Percentiles rank a stretch among this genome's conserved stretches.
Conservation (phyloP, 768 basidiomycete genomes). For the Holtermanniella nyarrowii region DNA sequence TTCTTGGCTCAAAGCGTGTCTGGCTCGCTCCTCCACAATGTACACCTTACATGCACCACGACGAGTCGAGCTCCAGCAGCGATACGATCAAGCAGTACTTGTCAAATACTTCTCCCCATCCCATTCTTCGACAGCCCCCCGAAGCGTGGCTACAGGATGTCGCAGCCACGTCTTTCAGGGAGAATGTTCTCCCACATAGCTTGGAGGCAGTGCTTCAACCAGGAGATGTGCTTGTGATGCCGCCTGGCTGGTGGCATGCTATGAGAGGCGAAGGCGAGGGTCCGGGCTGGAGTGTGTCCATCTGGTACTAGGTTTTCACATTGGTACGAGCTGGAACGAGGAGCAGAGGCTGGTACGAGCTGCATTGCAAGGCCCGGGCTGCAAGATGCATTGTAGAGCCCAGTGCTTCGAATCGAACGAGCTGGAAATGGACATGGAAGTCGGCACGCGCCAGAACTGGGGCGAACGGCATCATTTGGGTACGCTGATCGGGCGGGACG, state of each 20-base stretch:
- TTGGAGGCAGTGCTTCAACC: constrained; percentile 57
- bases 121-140: constrained; percentile 52
- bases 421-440: no score
- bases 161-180: constrained; percentile 3
- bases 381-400: no score
- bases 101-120: constrained; percentile 70
- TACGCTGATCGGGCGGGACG: no score
- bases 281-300: constrained; percentile 36
- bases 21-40: constrained; percentile 73
- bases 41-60: constrained; percentile 48
- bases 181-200: constrained; percentile 52
- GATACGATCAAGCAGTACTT: constrained; percentile 44
- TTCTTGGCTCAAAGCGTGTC: constrained; percentile 77
- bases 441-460: no score
- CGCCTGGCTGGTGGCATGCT: constrained; percentile 51
- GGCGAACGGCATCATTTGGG: no score
- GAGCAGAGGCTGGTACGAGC: no score
- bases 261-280: constrained; percentile 35
- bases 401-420: no score
- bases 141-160: background rate
- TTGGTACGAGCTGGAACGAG: no score
- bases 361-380: no score
- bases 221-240: constrained; percentile 81
- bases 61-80: constrained; percentile 1
- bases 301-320: constrained; percentile 32